phyloP scores from a whole-genome alignment of 768 basidiomycete species.

The Serendipita vermifera region DNA sequence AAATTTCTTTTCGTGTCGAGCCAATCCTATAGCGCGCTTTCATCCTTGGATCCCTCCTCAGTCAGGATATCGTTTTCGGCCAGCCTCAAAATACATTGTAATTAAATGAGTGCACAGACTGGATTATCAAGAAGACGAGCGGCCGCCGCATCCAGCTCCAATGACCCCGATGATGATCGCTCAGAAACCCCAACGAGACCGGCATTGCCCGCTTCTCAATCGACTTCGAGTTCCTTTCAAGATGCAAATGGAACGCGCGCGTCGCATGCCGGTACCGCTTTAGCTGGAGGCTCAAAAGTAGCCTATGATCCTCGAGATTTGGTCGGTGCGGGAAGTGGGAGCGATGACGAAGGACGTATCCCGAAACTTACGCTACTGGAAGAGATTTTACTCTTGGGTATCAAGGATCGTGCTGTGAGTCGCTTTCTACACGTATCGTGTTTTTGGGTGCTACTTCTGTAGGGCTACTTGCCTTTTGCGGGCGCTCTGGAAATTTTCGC shows the following conservation, averaged over 20 bases:
- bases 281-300: constrained; percentile 76
- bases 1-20: no score
- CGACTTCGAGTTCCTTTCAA: background rate
- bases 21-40: no score
- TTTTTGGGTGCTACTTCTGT: no score
- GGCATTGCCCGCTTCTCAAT: background rate
- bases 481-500: no score
- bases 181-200: background rate
- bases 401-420: constrained; percentile 91
- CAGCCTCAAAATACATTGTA: no score
- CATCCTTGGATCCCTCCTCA: no score
- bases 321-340: constrained; percentile 35
- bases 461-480: no score
- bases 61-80: no score
- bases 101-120: constrained; percentile 8
- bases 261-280: constrained; percentile 62
- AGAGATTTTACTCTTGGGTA: constrained; percentile 82
- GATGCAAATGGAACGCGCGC: background rate
- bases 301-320: constrained; percentile 91
- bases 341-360: constrained; percentile 52
- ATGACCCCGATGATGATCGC: constrained; percentile 1
- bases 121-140: constrained; percentile 11
- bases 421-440: background rate
- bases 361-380: constrained; percentile 92
- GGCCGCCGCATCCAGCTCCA: background rate